Conservation (phyloP, 148 eudicot genomes). For the Vaccinium myrtillus region DNA sequence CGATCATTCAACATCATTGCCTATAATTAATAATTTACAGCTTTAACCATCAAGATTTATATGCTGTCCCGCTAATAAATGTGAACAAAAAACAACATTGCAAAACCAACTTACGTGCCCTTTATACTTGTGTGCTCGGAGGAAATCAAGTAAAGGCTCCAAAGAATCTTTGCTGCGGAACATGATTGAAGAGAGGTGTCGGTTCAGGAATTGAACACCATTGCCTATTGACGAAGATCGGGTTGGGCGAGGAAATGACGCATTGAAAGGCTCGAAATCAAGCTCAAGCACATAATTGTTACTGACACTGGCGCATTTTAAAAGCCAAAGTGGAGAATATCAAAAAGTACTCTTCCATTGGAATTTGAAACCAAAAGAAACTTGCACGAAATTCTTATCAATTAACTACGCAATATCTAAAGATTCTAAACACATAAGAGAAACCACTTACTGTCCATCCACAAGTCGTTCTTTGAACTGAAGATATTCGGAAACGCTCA, state of each 20-base stretch:
- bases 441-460: slow-evolving; percentile 57
- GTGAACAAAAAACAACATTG: neutral
- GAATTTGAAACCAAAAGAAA: neutral
- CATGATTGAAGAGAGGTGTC: slow-evolving; percentile 93
- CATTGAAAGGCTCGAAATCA: slow-evolving; percentile 91
- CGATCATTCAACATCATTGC: slow-evolving; percentile 90
- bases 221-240: slow-evolving; percentile 95
- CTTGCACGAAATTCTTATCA: neutral
- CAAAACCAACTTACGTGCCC: slow-evolving; percentile 59
- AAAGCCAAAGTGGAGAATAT: neutral
- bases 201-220: slow-evolving; percentile 92
- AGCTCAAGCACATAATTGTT: slow-evolving; percentile 73
- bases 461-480: slow-evolving; percentile 91
- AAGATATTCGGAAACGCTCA: slow-evolving; percentile 83
- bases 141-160: slow-evolving; percentile 88
- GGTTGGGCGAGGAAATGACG: slow-evolving; percentile 77
- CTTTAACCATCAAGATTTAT: neutral
- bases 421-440: neutral
- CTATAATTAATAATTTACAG: slow-evolving; percentile 29
- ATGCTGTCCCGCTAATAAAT: too few species aligned
- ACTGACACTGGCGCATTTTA: slow-evolving; percentile 33
- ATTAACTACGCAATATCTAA: neutral
- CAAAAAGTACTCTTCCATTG: neutral
- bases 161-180: slow-evolving; percentile 83
- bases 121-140: slow-evolving; percentile 72